Evolutionary conservation across 2,329 filamentous ascomycete genomes (phyloP), one percentile per base, ranked within the genome.

Genomic region (Fonsecaea monophora): DNA sequence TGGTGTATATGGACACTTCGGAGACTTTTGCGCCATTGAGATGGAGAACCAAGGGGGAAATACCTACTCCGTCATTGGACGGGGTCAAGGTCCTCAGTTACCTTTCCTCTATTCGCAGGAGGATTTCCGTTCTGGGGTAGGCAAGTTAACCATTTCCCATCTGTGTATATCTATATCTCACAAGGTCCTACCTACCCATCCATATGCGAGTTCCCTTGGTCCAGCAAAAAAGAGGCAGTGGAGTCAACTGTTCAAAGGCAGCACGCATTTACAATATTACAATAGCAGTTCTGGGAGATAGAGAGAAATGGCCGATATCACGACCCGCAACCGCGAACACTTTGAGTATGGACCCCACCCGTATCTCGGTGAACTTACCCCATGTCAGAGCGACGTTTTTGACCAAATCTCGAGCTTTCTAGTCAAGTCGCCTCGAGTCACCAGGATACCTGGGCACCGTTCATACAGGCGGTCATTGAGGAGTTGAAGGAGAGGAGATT

Each of bases 361-460:
- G n/a, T 45, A 2, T 9, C n/a, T 45, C 8, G 40, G 7, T 18
- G 40, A 21, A 45, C 40, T 18, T 9, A 18, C 21, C n/a, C 3
- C 4, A 45, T 25, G 25, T 25, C 40, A 18, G 7, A 21, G 40
- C 15, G 40, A 45, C 6, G 40, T 25, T 25, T 45, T 45, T 6
- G 40, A 9, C 40, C 21, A 45, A 45, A n/a, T 7, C n/a, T 18
- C 40, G 40, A n/a, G 15, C 21, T 45, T 45, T 45, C n/a, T 25
- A 58, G 55, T 40, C 34, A 58, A 37, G 40, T 40, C 15, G 55
- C 55, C 25, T 18, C 40, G 4, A 58, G 34, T 18, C 55, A 58
- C 55, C 55, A 37, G 34, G 42, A 37, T n/a, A 18, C 42, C 55
- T 58, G 35, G 15, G 55, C 35, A 6, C 55, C 35, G 42, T 15